Conservation (phyloP, 2,329 filamentous ascomycete species). For the Didymella keratinophila region DNA sequence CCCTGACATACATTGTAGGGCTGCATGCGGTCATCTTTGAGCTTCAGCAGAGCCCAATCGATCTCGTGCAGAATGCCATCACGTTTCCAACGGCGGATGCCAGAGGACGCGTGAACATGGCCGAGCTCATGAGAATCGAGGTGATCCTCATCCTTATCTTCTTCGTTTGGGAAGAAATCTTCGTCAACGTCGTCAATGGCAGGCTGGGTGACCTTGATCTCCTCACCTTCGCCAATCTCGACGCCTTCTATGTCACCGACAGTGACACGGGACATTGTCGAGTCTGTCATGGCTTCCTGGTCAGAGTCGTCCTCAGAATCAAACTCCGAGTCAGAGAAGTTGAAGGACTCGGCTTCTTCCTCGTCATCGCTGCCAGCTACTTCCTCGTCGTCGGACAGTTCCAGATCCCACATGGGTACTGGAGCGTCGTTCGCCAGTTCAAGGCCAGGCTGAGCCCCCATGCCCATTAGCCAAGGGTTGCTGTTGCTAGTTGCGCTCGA, state of each 20-base stretch:
- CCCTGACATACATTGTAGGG: slow-evolving; percentile 74
- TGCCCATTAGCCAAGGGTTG: slow-evolving; percentile 49
- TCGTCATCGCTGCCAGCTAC: slow-evolving; percentile 53
- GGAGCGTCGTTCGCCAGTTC: slow-evolving; percentile 41
- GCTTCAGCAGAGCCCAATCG: slow-evolving; percentile 91
- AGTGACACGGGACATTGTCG: slow-evolving; percentile 40
- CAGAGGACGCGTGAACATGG: slow-evolving; percentile 87
- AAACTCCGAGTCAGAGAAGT: slow-evolving; percentile 67
- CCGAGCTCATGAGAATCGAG: slow-evolving; percentile 82
- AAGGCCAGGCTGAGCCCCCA: slow-evolving; percentile 47
- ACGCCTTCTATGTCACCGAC: slow-evolving; percentile 79
- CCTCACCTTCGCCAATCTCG: slow-evolving; percentile 75
- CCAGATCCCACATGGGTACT: slow-evolving; percentile 51
- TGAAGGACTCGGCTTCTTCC: slow-evolving; percentile 48
- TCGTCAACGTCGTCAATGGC: slow-evolving; percentile 86
- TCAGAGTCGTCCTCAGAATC: slow-evolving; percentile 44
- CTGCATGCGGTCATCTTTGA: slow-evolving; percentile 74
- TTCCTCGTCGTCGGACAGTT: slow-evolving; percentile 64
- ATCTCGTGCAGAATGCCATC: slow-evolving; percentile 85
- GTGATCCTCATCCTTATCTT: slow-evolving; percentile 79
- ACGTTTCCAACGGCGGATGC: slow-evolving; percentile 77
- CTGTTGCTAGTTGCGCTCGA: slow-evolving; percentile 53
- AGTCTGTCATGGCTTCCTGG: slow-evolving; percentile 41
- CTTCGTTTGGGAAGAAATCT: slow-evolving; percentile 79
- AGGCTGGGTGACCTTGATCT: slow-evolving; percentile 86